A percentile compares a stretch with the other conserved stretches of the same genome.
phyloP scores from a whole-genome alignment of 257 asterid species.

The Hygrophila difformis region DNA sequence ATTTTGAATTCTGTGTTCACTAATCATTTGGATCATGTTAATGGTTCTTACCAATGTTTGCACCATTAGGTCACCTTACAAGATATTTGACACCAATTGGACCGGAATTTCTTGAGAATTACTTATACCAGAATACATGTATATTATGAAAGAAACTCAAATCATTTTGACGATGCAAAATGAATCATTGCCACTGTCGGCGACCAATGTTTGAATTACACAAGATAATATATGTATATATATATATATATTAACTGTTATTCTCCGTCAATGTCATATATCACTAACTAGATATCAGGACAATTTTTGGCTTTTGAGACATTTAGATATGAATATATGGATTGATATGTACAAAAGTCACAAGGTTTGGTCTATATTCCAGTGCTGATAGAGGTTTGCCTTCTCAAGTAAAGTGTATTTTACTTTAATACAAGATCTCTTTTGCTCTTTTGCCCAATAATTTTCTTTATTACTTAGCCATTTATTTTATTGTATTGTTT shows the following conservation, averaged over 20 bases:
- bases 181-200: too few relatives aligned
- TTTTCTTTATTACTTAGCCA: conserved; percentile 2
- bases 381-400: conserved; percentile 3
- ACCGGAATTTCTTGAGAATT: background rate
- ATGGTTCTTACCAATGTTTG: too few relatives aligned
- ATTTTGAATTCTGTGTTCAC: conserved; percentile 12
- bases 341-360: too few relatives aligned
- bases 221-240: too few relatives aligned
- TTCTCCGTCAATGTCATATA: background rate
- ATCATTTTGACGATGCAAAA: too few relatives aligned
- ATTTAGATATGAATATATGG: conserved; percentile 14
- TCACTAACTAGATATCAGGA: conserved; percentile 1
- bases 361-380: background rate
- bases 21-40: conserved; percentile 10
- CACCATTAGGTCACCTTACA: background rate
- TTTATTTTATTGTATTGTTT: background rate
- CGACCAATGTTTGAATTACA: background rate
- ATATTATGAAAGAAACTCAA: background rate
- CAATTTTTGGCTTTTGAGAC: too few relatives aligned
- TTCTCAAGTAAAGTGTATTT: conserved; percentile 4
- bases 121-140: background rate
- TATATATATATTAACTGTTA: too few relatives aligned
- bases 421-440: background rate
- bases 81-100: background rate
- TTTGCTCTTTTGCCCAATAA: too few relatives aligned